Base-by-base conservation (phyloP, 768 basidiomycete species). In the Serendipita indica region DNA sequence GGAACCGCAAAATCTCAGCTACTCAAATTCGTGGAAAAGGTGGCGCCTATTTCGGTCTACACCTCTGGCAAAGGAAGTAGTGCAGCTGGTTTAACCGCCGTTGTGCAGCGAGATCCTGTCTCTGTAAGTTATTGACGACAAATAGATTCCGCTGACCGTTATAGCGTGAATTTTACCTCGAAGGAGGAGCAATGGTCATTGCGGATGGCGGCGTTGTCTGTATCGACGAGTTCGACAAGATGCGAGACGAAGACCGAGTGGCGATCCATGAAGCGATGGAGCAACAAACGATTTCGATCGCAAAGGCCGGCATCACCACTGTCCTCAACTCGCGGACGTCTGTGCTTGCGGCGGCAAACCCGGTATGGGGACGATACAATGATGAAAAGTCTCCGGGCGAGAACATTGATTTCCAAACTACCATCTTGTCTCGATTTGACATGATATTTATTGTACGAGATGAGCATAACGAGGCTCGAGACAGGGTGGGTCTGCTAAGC, bases 231-330 rank as follows among this genome's bases (percentile, higher is more conserved):
- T 99, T 99, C 65, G 96, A 99, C 73, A 99, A 99, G 75, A 99
- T 99, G 96, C 78, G 94, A 35, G 96, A 99, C 64, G 94, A 98
- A 70, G 96, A 99, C 69, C 83, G 96, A 58, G 96, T 98, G 3
- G 96, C 96, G 0, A 98, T 98, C 61, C 96, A 98, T 71, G 96
- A 98, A 73, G 96, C 94, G 13, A 99, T 99, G 96, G 96, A 99
- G 67, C 96, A 99, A 67, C 94, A 98, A 67, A 99, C 96, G 0
- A 98, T 99, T 64, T 98, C 96, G 1, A 97, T 99, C 63, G 94
- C 94, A 16, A 98, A 99, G 69, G 96, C 96, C 3, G 96, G 94
- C 62, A 99, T 99, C 59, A 97, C 96, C 0, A 99, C 94, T 1
- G 90, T 97, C 3, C 73, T 99, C 10, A 99, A 99, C 71, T 93